phyloP scores from a whole-genome alignment of 2,329 filamentous ascomycete genomes.

The Massarina eburnea region DNA sequence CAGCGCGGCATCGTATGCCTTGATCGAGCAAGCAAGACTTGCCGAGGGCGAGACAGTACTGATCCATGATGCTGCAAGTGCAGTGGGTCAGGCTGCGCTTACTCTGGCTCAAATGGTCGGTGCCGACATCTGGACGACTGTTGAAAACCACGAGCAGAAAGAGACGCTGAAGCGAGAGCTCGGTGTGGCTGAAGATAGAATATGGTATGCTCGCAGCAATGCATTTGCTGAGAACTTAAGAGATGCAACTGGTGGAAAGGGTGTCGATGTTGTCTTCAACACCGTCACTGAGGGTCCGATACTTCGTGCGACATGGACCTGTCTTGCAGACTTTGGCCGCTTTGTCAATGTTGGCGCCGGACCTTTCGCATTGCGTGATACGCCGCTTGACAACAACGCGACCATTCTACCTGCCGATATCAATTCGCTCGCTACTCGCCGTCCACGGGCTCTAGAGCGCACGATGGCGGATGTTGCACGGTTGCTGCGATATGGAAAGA shows the following conservation, averaged over 20 bases:
- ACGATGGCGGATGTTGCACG: conserved; percentile 17
- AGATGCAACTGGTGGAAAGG: conserved; percentile 25
- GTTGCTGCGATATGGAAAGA: conserved; percentile 19
- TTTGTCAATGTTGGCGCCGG: conserved; percentile 8
- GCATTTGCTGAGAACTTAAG: conserved; percentile 26
- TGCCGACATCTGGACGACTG: conserved; percentile 26
- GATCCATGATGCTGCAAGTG: conserved; percentile 30
- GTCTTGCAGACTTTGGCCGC: conserved; percentile 42
- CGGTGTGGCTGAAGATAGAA: conserved; percentile 28
- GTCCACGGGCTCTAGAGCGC: conserved; percentile 17
- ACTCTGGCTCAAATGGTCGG: conserved; percentile 24
- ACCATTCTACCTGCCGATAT: conserved; percentile 17
- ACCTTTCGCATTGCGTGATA: conserved; percentile 1
- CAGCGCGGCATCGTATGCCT: conserved; percentile 27
- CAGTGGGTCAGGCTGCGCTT: conserved; percentile 34
- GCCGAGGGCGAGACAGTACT: conserved; percentile 34
- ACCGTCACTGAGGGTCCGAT: conserved; percentile 19
- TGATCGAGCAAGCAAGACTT: conserved; percentile 33
- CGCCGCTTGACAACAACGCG: conserved; percentile 9
- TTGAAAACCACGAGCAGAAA: conserved; percentile 25
- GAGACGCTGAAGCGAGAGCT: conserved; percentile 16
- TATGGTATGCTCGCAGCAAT: conserved; percentile 30
- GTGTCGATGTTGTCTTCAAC: conserved; percentile 43
- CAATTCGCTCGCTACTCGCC: conserved; percentile 11
- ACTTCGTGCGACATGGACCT: conserved; percentile 45